Conservation (phyloP, 805 yeast species). For the Saccharomycopsis lassenensis region DNA sequence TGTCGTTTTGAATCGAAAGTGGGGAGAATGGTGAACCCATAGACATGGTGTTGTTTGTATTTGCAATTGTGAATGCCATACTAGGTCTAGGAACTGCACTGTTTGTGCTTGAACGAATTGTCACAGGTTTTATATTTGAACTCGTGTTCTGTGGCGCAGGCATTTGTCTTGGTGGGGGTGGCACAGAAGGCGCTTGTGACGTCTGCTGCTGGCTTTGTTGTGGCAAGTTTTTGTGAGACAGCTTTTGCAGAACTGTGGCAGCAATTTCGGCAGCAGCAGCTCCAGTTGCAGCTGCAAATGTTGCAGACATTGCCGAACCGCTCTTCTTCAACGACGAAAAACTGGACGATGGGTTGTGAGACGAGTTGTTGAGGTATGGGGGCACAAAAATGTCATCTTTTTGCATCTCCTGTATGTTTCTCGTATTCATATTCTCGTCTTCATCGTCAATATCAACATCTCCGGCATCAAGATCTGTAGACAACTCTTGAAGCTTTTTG, state of each 20-base stretch:
- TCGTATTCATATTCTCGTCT: slow-evolving; percentile 7
- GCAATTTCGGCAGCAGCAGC: slow-evolving; percentile 14
- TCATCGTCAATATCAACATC: slow-evolving; percentile 9
- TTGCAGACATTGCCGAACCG: slow-evolving; percentile 15
- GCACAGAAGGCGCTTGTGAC: too few relatives aligned
- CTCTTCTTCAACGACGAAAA: slow-evolving; percentile 9
- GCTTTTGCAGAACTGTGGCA: too few relatives aligned
- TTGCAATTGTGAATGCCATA: background rate
- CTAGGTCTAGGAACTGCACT: slow-evolving; percentile 2
- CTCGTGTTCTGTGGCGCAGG: background rate
- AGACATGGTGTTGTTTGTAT: slow-evolving; percentile 1
- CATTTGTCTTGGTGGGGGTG: too few relatives aligned
- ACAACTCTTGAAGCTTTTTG: slow-evolving; percentile 11
- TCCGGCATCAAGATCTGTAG: slow-evolving; percentile 6
- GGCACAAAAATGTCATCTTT: slow-evolving; percentile 12
- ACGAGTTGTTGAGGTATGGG: slow-evolving; percentile 18
- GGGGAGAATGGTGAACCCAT: slow-evolving; percentile 10
- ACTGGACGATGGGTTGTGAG: slow-evolving; percentile 14
- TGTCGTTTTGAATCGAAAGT: slow-evolving; percentile 13
- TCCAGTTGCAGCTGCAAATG: slow-evolving; percentile 14
- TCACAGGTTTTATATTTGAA: slow-evolving; percentile 1
- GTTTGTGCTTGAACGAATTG: slow-evolving; percentile 9
- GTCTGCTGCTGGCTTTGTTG: background rate
- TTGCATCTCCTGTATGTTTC: too few relatives aligned
- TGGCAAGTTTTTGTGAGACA: too few relatives aligned